These are phyloP conservation scores for Diatrype stigma DNA, from an alignment of 2,329 filamentous ascomycete species.

Conservation along the genomic window DNA sequence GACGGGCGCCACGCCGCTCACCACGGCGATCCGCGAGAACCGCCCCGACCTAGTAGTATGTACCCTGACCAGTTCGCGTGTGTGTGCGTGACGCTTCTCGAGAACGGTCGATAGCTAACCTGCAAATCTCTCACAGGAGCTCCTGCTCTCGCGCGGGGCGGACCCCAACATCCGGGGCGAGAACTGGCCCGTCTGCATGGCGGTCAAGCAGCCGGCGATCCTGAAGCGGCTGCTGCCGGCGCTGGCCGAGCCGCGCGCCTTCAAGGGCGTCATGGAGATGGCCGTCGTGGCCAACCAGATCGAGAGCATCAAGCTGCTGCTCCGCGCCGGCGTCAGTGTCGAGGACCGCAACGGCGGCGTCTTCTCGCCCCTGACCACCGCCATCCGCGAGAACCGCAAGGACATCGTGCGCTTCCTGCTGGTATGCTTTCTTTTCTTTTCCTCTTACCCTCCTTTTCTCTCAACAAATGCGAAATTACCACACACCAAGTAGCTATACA, in stretches of 20 bases:
- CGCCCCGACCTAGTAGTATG: constrained; percentile 56
- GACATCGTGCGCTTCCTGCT: constrained; percentile 60
- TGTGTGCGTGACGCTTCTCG: no score
- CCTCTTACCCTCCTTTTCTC: not conserved
- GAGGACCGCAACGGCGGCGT: constrained; percentile 71
- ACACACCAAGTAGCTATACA: not conserved
- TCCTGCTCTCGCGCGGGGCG: constrained; percentile 36
- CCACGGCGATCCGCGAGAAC: constrained; percentile 61
- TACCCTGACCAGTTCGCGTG: no score
- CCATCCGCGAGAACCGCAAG: constrained; percentile 58
- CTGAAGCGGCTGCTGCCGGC: constrained; percentile 55
- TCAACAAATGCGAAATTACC: not conserved
- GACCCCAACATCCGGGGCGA: constrained; percentile 60
- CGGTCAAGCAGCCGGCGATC: constrained; percentile 57
- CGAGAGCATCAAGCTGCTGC: constrained; percentile 61
- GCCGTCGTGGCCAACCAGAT: constrained; percentile 64
- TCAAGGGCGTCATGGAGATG: constrained; percentile 65
- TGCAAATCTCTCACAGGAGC: constrained; percentile 7
- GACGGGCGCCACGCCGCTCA: constrained; percentile 55
- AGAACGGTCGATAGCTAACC: no score
- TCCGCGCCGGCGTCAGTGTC: constrained; percentile 61
- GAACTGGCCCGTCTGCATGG: constrained; percentile 69
- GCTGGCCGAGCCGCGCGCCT: constrained; percentile 54
- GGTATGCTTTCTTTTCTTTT: constrained; percentile 5
- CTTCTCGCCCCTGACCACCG: constrained; percentile 65